Evolutionary conservation across 768 basidiomycete genomes (phyloP).

Genomic region (Rhodocollybia butyracea): DNA sequence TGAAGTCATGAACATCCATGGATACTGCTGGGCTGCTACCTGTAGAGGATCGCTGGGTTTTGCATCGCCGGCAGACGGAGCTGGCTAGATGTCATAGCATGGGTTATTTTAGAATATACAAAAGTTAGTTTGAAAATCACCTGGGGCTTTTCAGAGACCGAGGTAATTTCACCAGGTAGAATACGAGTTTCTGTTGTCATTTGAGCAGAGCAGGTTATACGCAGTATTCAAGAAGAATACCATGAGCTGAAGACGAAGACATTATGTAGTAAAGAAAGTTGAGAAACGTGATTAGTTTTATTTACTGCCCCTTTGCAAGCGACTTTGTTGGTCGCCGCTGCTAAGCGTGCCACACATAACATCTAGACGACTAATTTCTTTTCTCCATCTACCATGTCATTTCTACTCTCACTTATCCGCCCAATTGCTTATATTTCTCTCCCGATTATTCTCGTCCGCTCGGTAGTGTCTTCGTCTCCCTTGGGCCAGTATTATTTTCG

Average conservation of each 20-base stretch:
- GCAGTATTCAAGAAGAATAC: background rate
- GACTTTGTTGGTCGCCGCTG: background rate
- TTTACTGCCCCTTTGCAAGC: background rate
- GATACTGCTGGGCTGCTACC: conserved; percentile 49
- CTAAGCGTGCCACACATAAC: background rate
- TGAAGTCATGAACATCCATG: conserved; percentile 61
- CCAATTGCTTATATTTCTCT: conserved; percentile 77
- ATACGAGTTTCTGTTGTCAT: background rate
- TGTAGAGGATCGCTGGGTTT: conserved; percentile 33
- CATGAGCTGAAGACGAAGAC: background rate
- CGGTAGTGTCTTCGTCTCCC: conserved; percentile 53
- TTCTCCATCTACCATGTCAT: conserved; percentile 46
- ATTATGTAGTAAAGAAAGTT: background rate
- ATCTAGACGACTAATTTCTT: background rate
- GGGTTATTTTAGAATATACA: too few relatives aligned
- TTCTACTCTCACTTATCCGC: conserved; percentile 49
- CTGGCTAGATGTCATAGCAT: background rate
- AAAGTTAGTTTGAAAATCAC: too few relatives aligned
- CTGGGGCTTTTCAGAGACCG: background rate
- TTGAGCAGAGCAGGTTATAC: background rate
- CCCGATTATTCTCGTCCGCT: conserved; percentile 63
- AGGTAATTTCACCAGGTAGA: conserved; percentile 4
- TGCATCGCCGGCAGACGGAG: conserved; percentile 1
- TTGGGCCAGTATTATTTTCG: conserved; percentile 70
- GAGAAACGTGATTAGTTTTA: too few relatives aligned